Base-by-base conservation (phyloP, 2,329 filamentous ascomycete species). In the Arthrinium puccinioides region DNA sequence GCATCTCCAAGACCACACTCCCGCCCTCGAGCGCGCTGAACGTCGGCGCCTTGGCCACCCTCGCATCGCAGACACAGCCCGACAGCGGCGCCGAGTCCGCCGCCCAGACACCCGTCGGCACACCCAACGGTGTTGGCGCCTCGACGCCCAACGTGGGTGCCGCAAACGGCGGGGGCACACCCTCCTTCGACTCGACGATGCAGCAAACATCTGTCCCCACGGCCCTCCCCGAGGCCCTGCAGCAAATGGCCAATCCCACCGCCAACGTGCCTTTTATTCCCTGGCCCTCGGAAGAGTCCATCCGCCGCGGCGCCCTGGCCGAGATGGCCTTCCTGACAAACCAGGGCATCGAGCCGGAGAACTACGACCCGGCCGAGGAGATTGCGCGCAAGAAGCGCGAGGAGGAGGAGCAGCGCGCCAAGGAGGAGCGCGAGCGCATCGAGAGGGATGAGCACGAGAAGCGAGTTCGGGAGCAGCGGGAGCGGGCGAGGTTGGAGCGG, bases 1-100 rank as follows among this genome's bases (percentile, higher is more conserved):
- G 82, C 45, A 92, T 94, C 53, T 84, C 81, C 57, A 84, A 81
- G 55, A 87, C 82, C 46, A 90, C 87, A 1, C 71, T 87, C 10
- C 85, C 87, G 0, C 81, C 81, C 0, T 76, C 76, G 1, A 64
- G 65, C 16, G 33, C 21, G 19, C 15, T 24, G 16, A 35, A 41
- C 15, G 28, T 28, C 11, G 30, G 32, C 18, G 18, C 32, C 1
- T 42, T 2, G 38, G 38, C 36, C 6, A 21, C 33, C 38, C 15
- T 27, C 26, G 37, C 27, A 4, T 24, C 19, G 2, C 40, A 44
- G 31, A 27, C 33, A 13, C 33, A 19, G 25, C 33, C 33, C 4
- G 33, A 36, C 15, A 36, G 33, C 18, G 33, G 23, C 33, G 23
- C 21, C 33, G 33, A 36, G 24, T 36, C 33, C 2, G 35, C 34